Evolutionary conservation across 345 rosid genomes (phyloP).

Genomic region (Brassica juncea): DNA sequence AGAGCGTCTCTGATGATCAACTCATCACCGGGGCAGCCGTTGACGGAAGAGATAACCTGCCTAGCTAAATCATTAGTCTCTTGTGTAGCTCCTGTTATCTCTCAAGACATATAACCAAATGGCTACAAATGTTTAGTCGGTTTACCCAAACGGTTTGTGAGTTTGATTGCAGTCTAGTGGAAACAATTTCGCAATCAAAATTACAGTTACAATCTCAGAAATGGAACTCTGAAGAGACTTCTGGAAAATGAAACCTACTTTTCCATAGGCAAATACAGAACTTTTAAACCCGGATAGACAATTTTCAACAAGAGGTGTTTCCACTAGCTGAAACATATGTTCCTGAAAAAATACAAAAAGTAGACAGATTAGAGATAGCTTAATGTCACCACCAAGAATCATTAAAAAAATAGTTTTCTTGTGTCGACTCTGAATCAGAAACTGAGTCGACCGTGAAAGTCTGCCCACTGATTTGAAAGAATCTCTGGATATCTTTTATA

Average conservation of each 20-base stretch:
- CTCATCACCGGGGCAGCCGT: conserved; percentile 52
- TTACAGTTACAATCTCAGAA: background rate
- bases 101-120: no score
- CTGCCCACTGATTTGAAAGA: conserved; percentile 77
- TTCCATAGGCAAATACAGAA: conserved; percentile 97
- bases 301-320: conserved; percentile 89
- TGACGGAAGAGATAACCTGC: conserved; percentile 52
- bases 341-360: conserved; percentile 44
- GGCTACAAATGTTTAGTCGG: no score
- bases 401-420: conserved; percentile 42
- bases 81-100: no score
- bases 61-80: conserved; percentile 68
- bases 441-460: conserved; percentile 86
- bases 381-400: background rate
- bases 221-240: background rate
- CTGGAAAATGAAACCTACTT: conserved; percentile 48
- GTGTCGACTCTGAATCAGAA: conserved; percentile 73
- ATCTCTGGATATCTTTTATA: conserved; percentile 62
- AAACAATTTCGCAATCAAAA: background rate
- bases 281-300: conserved; percentile 97
- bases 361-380: background rate
- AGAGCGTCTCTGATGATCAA: conserved; percentile 48
- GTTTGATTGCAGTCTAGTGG: no score
- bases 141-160: no score
- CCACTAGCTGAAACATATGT: conserved; percentile 83